These are phyloP conservation scores for Trematosphaeria pertusa DNA, from an alignment of 2,329 filamentous ascomycete species.

Conservation along the genomic window DNA sequence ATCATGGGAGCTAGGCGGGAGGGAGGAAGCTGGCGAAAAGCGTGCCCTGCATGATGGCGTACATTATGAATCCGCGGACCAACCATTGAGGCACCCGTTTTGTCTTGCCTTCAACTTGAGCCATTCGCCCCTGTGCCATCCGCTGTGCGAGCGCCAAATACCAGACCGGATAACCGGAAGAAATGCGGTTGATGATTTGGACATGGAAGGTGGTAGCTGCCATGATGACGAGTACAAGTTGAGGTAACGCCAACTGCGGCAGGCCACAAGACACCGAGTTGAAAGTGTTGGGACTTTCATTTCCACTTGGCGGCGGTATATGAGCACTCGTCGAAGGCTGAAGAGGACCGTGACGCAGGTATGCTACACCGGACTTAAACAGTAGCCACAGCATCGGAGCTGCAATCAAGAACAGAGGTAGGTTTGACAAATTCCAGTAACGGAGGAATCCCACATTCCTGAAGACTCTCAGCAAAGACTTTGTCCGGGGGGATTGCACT, in stretches of 20 bases:
- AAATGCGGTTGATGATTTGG: constrained; percentile 89
- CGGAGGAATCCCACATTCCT: constrained; percentile 88
- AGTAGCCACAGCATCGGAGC: constrained; percentile 76
- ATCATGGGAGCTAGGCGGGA: constrained; percentile 66
- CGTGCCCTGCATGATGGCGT: constrained; percentile 80
- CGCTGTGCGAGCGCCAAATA: constrained; percentile 76
- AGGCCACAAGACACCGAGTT: constrained; percentile 19
- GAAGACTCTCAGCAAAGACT: constrained; percentile 9
- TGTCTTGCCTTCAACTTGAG: background rate
- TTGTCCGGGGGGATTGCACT: constrained; percentile 35
- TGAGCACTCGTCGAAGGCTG: constrained; percentile 30
- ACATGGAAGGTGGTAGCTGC: constrained; percentile 86
- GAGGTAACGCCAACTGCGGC: constrained; percentile 68
- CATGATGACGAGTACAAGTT: constrained; percentile 73
- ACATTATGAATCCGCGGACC: constrained; percentile 71
- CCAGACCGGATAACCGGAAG: constrained; percentile 89
- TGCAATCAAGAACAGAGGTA: constrained; percentile 87
- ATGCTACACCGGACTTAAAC: constrained; percentile 59
- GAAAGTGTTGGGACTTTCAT: constrained; percentile 10
- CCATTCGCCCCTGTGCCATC: constrained; percentile 15
- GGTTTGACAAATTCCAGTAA: constrained; percentile 88
- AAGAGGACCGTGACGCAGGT: constrained; percentile 54
- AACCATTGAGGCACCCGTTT: constrained; percentile 19
- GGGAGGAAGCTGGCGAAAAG: constrained; percentile 91
- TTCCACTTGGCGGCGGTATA: constrained; percentile 22